Evolutionary conservation across 2,329 filamentous ascomycete species (phyloP), one percentile per base, ranked within the genome.

Genomic region (Talaromyces amestolkiae): DNA sequence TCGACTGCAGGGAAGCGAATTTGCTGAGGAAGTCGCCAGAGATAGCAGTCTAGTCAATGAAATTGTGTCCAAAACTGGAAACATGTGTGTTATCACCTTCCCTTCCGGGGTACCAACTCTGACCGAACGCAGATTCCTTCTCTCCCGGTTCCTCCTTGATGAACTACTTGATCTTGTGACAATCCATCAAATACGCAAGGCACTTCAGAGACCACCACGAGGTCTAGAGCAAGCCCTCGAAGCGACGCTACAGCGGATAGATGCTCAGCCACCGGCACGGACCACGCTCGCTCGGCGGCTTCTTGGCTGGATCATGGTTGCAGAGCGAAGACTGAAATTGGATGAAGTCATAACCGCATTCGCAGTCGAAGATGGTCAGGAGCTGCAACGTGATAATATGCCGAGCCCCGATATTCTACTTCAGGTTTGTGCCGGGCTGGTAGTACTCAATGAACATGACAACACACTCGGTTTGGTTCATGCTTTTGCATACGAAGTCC

Each of bases 381-480:
- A 53, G 27, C 49, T 53, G 24, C 49, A 33, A 3, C 49, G 15
- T 53, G 49, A 53, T 53, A 53, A 53, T 33, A 53, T 53, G 24
- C 49, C 49, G 24, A 53, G 37, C 54, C 17, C 62, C 43, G 53
- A 45, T 49, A 56, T 64, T 27, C 62, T 64, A 9, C 27, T 60
- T 27, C 62, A 56, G 10, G 35, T 64, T 37, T 64, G 62, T 49
- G 35, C 54, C 3, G 62, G 62, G 15, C 62, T 64, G 15, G 62
- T 64, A 31, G 43, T 60, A 5, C 62, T 64, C 37, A 56, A 64
- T 49, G 33, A 45, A 31, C 33, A 59, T 35, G 62, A 64, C 37
- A 43, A 59, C 15, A 64, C 62, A 3, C n/a, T 64, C 41, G 54
- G 53, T 17, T 24, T 64, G 62, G 51, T 59, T 15, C 62, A 64